phyloP scores from a whole-genome alignment of 768 basidiomycete genomes.

The Pulveroboletus sp. region DNA sequence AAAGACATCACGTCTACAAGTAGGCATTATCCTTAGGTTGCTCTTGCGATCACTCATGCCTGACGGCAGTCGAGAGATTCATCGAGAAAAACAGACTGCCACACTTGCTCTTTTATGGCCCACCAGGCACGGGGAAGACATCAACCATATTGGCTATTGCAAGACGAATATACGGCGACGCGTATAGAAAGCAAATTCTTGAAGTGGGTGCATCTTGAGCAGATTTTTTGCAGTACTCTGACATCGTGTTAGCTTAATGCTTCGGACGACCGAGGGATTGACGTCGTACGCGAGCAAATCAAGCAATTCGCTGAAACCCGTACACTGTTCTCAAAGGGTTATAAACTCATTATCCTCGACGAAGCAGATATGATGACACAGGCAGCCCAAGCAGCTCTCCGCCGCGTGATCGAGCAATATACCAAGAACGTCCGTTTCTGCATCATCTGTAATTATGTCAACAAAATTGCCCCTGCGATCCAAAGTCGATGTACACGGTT shows the following conservation, averaged over 20 bases:
- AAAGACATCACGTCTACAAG: slow-evolving; percentile 93
- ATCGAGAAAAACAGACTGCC: slow-evolving; percentile 93
- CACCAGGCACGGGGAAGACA: slow-evolving; percentile 98
- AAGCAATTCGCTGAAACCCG: slow-evolving; percentile 97
- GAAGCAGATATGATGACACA: slow-evolving; percentile 99
- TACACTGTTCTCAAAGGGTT: slow-evolving; percentile 86
- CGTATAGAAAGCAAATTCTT: slow-evolving; percentile 87
- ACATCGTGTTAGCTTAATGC: slow-evolving; percentile 72
- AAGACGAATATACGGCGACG: slow-evolving; percentile 84
- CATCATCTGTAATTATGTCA: slow-evolving; percentile 99
- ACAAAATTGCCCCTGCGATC: slow-evolving; percentile 97
- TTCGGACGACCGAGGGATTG: slow-evolving; percentile 97
- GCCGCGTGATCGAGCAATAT: slow-evolving; percentile 97
- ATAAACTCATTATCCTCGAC: slow-evolving; percentile 96
- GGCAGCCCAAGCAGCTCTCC: slow-evolving; percentile 92
- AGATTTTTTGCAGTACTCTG: neutral
- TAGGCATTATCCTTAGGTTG: slow-evolving; percentile 27
- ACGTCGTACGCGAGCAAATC: slow-evolving; percentile 97
- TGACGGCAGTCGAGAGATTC: slow-evolving; percentile 81
- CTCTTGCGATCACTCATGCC: neutral
- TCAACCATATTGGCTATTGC: slow-evolving; percentile 96
- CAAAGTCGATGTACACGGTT: slow-evolving; percentile 98
- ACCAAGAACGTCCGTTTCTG: slow-evolving; percentile 99
- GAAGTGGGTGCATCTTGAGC: slow-evolving; percentile 53
- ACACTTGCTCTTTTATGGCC: slow-evolving; percentile 95